Conservation (phyloP, 495 filamentous ascomycete genomes). For the Talaromyces ruber region DNA sequence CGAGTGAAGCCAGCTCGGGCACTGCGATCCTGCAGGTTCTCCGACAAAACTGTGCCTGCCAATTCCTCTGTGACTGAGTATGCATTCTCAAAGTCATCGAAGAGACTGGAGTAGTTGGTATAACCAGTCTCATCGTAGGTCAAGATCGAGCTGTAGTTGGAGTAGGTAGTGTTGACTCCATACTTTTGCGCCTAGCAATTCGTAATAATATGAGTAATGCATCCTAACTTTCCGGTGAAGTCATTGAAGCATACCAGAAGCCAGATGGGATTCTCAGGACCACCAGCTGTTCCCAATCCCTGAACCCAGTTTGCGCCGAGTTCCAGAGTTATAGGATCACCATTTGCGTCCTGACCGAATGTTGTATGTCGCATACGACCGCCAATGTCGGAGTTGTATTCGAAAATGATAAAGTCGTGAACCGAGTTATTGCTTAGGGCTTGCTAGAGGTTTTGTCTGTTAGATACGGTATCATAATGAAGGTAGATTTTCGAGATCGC, state of each 20-base stretch:
- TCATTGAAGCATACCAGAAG: slow-evolving; percentile 33
- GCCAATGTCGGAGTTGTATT: slow-evolving; percentile 56
- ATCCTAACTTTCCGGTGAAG: too few species aligned
- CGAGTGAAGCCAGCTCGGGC: slow-evolving; percentile 50
- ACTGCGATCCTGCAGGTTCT: slow-evolving; percentile 57
- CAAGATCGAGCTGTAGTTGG: slow-evolving; percentile 50
- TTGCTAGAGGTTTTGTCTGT: slow-evolving; percentile 37
- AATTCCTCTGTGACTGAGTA: slow-evolving; percentile 42
- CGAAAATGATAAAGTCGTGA: slow-evolving; percentile 61
- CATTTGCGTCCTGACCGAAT: slow-evolving; percentile 47
- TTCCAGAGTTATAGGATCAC: slow-evolving; percentile 54
- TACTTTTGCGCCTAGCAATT: slow-evolving; percentile 49
- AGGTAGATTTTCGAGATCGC: slow-evolving; percentile 4
- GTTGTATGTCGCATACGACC: slow-evolving; percentile 48
- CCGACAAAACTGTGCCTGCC: slow-evolving; percentile 47
- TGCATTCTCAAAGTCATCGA: slow-evolving; percentile 44
- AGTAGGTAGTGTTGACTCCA: slow-evolving; percentile 50
- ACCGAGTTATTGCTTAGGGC: slow-evolving; percentile 55
- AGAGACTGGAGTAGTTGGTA: slow-evolving; percentile 38
- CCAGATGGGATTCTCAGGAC: slow-evolving; percentile 65
- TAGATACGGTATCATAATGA: slow-evolving; percentile 9
- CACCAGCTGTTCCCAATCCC: slow-evolving; percentile 48
- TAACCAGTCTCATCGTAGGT: slow-evolving; percentile 52
- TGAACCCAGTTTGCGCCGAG: slow-evolving; percentile 68
- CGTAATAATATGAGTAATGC: background rate